These are phyloP conservation scores for Canavalia gladiata DNA, from an alignment of 306 rosid genomes.

Conservation along the genomic window DNA sequence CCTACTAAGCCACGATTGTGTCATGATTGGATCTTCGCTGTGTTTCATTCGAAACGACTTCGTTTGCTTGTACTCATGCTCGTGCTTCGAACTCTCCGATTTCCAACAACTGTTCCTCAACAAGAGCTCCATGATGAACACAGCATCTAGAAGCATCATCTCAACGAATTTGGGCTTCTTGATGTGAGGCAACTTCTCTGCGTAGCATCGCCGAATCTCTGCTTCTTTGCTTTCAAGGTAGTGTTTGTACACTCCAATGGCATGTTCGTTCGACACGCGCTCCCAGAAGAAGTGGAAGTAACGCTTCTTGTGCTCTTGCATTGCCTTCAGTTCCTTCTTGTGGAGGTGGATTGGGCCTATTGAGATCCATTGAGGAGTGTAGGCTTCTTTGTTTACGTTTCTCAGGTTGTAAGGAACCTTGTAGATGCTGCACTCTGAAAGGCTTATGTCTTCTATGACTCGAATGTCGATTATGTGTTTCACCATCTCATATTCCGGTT, in stretches of 20 bases:
- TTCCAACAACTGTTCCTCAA: conserved; percentile 40
- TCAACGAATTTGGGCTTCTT: conserved; percentile 16
- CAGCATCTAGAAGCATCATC: conserved; percentile 49
- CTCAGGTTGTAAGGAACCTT: conserved; percentile 58
- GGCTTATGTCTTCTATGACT: conserved; percentile 27
- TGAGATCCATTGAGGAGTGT: conserved; percentile 64
- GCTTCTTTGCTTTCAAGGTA: conserved; percentile 38
- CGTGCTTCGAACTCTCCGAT: conserved; percentile 17
- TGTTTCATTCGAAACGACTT: conserved; percentile 37
- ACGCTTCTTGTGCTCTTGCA: conserved; percentile 51
- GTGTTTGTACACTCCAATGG: not conserved
- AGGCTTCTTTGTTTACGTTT: conserved; percentile 47
- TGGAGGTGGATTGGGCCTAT: conserved; percentile 62
- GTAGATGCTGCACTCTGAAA: conserved; percentile 46
- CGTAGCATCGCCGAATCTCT: conserved; percentile 34
- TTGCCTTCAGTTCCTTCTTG: conserved; percentile 31
- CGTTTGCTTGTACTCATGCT: not conserved
- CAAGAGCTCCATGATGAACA: conserved; percentile 60
- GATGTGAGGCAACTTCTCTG: conserved; percentile 41
- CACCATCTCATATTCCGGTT: conserved; percentile 34
- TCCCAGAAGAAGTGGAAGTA: conserved; percentile 43
- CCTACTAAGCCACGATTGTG: conserved; percentile 59
- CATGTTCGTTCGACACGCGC: conserved; percentile 23
- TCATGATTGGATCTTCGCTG: conserved; percentile 45
- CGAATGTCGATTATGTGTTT: conserved; percentile 45